Evolutionary conservation across 1,284 basidiomycete genomes (phyloP).

Genomic region (Leucoagaricus sp.): DNA sequence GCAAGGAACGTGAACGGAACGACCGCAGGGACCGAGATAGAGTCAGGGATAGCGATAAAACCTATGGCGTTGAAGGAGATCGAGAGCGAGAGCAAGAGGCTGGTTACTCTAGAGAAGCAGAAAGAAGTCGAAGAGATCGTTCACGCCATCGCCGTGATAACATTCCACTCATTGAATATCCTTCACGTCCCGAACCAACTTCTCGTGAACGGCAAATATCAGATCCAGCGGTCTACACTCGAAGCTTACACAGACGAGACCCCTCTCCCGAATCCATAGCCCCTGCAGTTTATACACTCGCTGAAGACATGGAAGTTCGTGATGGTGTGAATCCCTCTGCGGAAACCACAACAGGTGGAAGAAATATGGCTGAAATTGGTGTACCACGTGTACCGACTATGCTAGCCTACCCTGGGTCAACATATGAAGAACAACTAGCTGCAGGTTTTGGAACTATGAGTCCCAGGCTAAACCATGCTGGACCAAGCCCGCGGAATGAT

Average conservation of each 20-base stretch:
- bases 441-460: neutral
- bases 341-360: neutral
- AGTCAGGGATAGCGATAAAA: constrained; percentile 5
- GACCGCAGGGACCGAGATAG: neutral
- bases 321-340: neutral
- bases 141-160: constrained; percentile 5
- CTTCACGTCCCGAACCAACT: neutral
- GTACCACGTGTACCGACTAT: constrained; percentile 9
- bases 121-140: constrained; percentile 13
- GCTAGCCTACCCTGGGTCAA: constrained; percentile 11
- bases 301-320: constrained; percentile 9
- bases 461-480: neutral
- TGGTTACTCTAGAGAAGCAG: constrained; percentile 7
- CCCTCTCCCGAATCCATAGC: constrained; percentile 4
- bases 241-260: neutral
- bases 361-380: neutral
- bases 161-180: neutral
- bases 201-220: constrained; percentile 8
- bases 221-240: neutral
- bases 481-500: neutral
- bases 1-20: constrained; percentile 13
- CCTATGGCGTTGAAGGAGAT: constrained; percentile 17
- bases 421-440: neutral
- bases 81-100: neutral
- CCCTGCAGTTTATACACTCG: constrained; percentile 7